Conservation (phyloP, 2,329 filamentous ascomycete species). For the Cytospora chrysosperma region DNA sequence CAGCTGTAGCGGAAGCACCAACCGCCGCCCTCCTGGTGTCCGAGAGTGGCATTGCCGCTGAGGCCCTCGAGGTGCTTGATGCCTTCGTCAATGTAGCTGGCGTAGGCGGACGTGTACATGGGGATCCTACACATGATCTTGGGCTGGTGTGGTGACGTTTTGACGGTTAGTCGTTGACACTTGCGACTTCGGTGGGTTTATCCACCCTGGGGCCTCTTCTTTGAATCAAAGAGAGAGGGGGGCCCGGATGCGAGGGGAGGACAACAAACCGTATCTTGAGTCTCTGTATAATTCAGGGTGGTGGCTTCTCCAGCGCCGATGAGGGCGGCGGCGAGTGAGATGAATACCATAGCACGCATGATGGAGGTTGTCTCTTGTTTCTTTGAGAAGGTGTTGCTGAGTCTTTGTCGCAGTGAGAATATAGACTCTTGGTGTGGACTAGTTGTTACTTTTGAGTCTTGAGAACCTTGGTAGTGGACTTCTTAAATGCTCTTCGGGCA, state of each 20-base stretch:
- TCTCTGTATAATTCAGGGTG: not conserved
- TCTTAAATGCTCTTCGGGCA: too few relatives aligned
- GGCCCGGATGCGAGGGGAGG: too few relatives aligned
- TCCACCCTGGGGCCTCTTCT: too few relatives aligned
- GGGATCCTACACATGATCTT: not conserved
- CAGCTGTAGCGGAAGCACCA: constrained; percentile 8
- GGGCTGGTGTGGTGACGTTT: not conserved
- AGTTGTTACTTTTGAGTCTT: too few relatives aligned
- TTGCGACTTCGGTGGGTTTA: too few relatives aligned
- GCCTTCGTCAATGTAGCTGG: not conserved
- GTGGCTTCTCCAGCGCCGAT: not conserved
- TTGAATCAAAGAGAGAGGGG: too few relatives aligned
- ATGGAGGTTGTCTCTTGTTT: not conserved
- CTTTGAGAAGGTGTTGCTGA: too few relatives aligned
- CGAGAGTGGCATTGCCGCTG: not conserved
- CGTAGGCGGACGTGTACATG: not conserved
- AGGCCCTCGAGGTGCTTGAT: not conserved
- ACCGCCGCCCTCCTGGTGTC: not conserved
- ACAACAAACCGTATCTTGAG: not conserved
- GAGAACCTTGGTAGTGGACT: too few relatives aligned
- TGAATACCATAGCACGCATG: not conserved
- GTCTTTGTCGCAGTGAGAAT: not conserved
- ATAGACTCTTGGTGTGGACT: not conserved
- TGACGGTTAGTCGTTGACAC: not conserved
- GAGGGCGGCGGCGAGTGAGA: not conserved